Conservation (phyloP, 2,329 filamentous ascomycete genomes). For the Didymella lethalis region DNA sequence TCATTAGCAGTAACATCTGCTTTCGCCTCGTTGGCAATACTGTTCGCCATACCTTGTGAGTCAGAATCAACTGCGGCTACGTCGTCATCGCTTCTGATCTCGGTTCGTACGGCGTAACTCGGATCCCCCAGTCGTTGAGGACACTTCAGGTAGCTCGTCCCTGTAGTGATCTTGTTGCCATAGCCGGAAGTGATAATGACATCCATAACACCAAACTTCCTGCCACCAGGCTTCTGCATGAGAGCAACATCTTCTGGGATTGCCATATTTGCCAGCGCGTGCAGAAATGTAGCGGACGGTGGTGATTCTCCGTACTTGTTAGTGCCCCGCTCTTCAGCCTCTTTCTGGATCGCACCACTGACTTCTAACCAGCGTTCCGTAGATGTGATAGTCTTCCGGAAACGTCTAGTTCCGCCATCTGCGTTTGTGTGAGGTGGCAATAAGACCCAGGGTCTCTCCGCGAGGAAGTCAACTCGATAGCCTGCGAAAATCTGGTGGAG, state of each 20-base stretch:
- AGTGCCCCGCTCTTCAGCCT: slow-evolving; percentile 47
- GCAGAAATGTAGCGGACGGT: slow-evolving; percentile 51
- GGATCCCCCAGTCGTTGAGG: slow-evolving; percentile 37
- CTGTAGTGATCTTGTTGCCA: slow-evolving; percentile 38
- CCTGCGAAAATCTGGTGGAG: slow-evolving; percentile 50
- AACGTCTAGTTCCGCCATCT: slow-evolving; percentile 29
- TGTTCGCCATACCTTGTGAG: neutral
- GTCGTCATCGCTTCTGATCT: neutral
- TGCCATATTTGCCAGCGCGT: slow-evolving; percentile 46
- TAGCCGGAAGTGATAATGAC: slow-evolving; percentile 45
- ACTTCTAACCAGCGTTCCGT: slow-evolving; percentile 49
- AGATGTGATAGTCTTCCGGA: slow-evolving; percentile 13
- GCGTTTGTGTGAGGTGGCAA: slow-evolving; percentile 35
- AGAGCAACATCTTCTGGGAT: slow-evolving; percentile 47
- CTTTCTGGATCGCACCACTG: slow-evolving; percentile 38
- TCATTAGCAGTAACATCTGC: neutral
- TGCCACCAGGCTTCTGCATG: slow-evolving; percentile 43
- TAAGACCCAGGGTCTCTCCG: slow-evolving; percentile 58
- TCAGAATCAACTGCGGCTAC: neutral
- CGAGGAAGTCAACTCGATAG: slow-evolving; percentile 47
- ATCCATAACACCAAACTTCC: slow-evolving; percentile 50
- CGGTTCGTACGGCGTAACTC: slow-evolving; percentile 21
- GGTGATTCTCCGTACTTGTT: slow-evolving; percentile 43
- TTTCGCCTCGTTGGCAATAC: neutral
- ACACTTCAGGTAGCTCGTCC: slow-evolving; percentile 32